phyloP scores from a whole-genome alignment of 2,329 filamentous ascomycete genomes.

The Colletotrichum sojae region DNA sequence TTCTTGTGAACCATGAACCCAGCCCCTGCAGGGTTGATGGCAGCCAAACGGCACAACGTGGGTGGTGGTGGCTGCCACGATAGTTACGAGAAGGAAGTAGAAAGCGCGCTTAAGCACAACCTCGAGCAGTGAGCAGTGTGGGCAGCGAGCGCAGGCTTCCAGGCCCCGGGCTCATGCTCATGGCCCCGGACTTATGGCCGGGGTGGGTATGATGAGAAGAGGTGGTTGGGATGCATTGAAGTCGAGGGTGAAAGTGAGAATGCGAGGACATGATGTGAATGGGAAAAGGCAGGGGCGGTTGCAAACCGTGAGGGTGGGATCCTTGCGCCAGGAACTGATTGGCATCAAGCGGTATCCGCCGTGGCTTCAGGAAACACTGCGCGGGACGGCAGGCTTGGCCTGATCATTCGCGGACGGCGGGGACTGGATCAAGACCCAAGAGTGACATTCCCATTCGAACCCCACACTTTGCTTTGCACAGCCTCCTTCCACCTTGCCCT shows the following conservation, averaged over 20 bases:
- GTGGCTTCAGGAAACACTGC: slow-evolving; percentile 37
- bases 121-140: not conserved
- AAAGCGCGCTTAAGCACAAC: slow-evolving; percentile 13
- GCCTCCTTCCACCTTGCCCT: slow-evolving; percentile 40
- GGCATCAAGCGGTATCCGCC: slow-evolving; percentile 30
- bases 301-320: slow-evolving; percentile 1
- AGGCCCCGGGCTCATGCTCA: too few relatives aligned
- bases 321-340: slow-evolving; percentile 19
- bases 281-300: not conserved
- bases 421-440: slow-evolving; percentile 24
- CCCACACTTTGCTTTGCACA: slow-evolving; percentile 42
- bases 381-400: slow-evolving; percentile 35
- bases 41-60: slow-evolving; percentile 13
- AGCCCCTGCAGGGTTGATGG: slow-evolving; percentile 21
- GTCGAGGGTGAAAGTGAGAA: not conserved
- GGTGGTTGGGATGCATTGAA: too few relatives aligned
- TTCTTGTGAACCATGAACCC: slow-evolving; percentile 39
- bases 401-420: slow-evolving; percentile 16
- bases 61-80: not conserved
- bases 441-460: slow-evolving; percentile 39
- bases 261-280: not conserved
- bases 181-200: too few relatives aligned
- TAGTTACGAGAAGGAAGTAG: not conserved
- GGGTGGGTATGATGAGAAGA: too few relatives aligned
- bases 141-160: too few relatives aligned